These are phyloP conservation scores for sorghum (Sorghum bicolor) DNA, from an alignment of 176 grass and related monocot genomes.

Conservation along the genomic window DNA sequence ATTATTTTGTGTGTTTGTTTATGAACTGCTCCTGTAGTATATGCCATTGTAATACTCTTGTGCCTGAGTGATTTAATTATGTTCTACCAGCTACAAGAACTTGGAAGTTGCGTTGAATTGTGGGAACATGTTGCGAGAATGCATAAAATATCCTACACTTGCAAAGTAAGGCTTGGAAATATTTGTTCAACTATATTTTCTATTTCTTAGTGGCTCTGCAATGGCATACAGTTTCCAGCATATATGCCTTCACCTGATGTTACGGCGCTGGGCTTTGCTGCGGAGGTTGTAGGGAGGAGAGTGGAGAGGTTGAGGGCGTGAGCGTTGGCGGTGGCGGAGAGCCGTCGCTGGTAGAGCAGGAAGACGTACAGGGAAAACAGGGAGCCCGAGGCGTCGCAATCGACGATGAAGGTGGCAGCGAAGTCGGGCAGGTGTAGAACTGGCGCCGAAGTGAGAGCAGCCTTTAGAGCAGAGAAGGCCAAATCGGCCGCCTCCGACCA, in stretches of 20 bases:
- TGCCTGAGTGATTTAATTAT: constrained; percentile 26
- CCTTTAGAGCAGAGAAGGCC: too few species aligned
- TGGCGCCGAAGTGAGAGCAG: too few species aligned
- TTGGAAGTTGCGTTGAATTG: constrained; percentile 97
- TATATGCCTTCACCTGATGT: constrained; percentile 16
- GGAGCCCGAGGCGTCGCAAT: too few species aligned
- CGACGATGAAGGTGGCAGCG: too few species aligned
- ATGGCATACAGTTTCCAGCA: background rate
- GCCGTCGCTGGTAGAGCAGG: too few species aligned
- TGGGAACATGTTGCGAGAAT: constrained; percentile 97
- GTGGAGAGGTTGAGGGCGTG: too few species aligned
- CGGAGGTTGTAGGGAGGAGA: too few species aligned
- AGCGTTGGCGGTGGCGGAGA: too few species aligned
- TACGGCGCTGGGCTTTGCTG: too few species aligned
- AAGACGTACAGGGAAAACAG: too few species aligned
- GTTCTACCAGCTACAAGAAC: constrained; percentile 85
- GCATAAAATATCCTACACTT: constrained; percentile 93
- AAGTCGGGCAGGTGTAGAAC: too few species aligned
- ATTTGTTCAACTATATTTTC: constrained; percentile 9
- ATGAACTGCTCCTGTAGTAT: background rate
- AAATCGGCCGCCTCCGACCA: too few species aligned
- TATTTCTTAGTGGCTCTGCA: constrained; percentile 2
- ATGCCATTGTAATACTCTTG: constrained; percentile 16
- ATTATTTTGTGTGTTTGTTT: constrained; percentile 13
- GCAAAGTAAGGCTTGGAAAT: constrained; percentile 72